Percentiles rank a stretch among this genome's conserved stretches.
Evolutionary conservation across 164 flowering plant species (phyloP).

Genomic region (Vitis amurensis): DNA sequence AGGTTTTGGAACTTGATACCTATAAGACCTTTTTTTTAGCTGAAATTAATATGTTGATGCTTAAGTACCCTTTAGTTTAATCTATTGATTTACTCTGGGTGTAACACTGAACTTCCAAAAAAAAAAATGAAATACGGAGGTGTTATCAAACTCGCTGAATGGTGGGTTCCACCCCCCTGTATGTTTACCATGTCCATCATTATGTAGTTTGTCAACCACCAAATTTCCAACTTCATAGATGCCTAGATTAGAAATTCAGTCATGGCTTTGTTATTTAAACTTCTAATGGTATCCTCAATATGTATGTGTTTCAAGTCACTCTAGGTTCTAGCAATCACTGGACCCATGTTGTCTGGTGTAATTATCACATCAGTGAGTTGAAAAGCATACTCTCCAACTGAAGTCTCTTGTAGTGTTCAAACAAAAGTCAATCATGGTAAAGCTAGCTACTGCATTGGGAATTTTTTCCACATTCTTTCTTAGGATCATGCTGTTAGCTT

Average conservation of each 20-base stretch:
- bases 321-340: too few relatives aligned
- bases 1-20: neutral
- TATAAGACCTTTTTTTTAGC: too few relatives aligned
- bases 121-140: neutral
- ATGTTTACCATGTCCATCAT: neutral
- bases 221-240: too few relatives aligned
- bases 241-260: too few relatives aligned
- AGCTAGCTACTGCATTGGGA: neutral
- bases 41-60: too few relatives aligned
- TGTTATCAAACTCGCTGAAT: neutral
- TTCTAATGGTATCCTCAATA: too few relatives aligned
- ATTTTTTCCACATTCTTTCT: neutral
- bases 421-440: neutral
- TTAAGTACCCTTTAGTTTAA: too few relatives aligned
- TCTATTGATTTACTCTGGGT: too few relatives aligned
- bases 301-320: too few relatives aligned
- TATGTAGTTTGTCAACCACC: too few relatives aligned
- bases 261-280: too few relatives aligned
- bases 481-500: neutral
- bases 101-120: neutral
- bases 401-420: neutral
- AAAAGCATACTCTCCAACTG: neutral
- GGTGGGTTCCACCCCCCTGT: neutral
- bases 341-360: neutral
- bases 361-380: neutral